These are phyloP conservation scores for Plasmodium gonderi DNA, from an alignment of 169 alveolate species.

Conservation along the genomic window DNA sequence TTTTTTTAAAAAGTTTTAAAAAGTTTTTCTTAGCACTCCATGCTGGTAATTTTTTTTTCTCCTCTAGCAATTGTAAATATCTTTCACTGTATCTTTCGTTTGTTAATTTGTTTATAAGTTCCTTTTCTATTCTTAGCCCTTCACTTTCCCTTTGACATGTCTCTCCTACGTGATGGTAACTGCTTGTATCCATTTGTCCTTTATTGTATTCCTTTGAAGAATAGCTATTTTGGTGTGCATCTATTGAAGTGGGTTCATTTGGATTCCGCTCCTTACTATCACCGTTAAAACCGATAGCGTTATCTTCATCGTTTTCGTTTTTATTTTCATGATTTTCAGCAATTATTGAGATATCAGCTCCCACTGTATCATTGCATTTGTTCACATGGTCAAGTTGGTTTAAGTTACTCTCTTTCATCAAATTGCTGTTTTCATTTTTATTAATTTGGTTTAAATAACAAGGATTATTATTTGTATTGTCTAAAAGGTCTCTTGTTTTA, in stretches of 20 bases:
- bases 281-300: too few relatives aligned
- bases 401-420: not conserved
- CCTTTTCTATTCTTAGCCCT: not conserved
- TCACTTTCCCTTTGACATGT: not conserved
- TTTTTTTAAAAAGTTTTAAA: constrained; percentile 86
- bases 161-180: not conserved
- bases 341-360: too few relatives aligned
- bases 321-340: not conserved
- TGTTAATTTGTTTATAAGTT: constrained; percentile 48
- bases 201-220: not conserved
- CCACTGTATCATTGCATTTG: too few relatives aligned
- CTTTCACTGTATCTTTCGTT: constrained; percentile 79
- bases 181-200: not conserved
- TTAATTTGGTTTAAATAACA: not conserved
- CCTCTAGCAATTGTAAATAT: constrained; percentile 86
- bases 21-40: constrained; percentile 90
- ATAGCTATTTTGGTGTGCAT: not conserved
- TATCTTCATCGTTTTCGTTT: not conserved
- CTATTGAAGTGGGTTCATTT: too few relatives aligned
- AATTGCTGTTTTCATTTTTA: too few relatives aligned
- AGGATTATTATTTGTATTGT: not conserved
- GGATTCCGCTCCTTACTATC: not conserved
- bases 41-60: constrained; percentile 89
- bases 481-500: not conserved
- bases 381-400: not conserved